These are phyloP conservation scores for Phytophthora syringae DNA, from an alignment of 352 stramenopile species.

Conservation along the genomic window DNA sequence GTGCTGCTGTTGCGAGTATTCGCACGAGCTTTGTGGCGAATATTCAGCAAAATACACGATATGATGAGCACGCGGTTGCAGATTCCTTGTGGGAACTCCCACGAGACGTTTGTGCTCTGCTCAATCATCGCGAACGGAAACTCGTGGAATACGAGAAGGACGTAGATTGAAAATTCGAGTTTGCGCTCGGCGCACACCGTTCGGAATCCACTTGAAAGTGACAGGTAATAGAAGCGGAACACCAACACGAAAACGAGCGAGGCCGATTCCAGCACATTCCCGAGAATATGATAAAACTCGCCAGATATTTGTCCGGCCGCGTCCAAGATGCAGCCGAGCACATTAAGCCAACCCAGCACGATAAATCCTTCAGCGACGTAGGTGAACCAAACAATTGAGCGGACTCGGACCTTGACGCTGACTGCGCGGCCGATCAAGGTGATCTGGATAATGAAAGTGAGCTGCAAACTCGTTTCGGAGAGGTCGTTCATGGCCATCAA, in stretches of 20 bases:
- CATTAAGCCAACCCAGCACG: conserved; percentile 13
- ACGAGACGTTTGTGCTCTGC: conserved; percentile 14
- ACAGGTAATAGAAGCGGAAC: conserved; percentile 41
- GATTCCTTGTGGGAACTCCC: conserved; percentile 27
- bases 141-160: conserved; percentile 24
- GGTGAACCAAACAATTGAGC: conserved; percentile 32
- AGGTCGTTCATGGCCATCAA: conserved; percentile 40
- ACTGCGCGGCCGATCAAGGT: conserved; percentile 41
- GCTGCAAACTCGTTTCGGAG: conserved; percentile 39
- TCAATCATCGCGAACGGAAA: conserved; percentile 19
- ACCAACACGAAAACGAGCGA: conserved; percentile 33
- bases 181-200: conserved; percentile 18
- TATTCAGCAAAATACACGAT: conserved; percentile 22
- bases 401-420: conserved; percentile 31
- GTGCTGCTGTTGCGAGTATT: not conserved
- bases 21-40: conserved; percentile 7
- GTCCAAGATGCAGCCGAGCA: conserved; percentile 2
- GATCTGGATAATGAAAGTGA: conserved; percentile 53
- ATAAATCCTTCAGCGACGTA: conserved; percentile 32
- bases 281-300: conserved; percentile 4
- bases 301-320: not conserved
- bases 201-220: conserved; percentile 17
- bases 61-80: conserved; percentile 19
- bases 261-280: conserved; percentile 25
- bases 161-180: conserved; percentile 19